phyloP scores from a whole-genome alignment of 208 protist genomes.

The Herpetomonas samuelpessoai region DNA sequence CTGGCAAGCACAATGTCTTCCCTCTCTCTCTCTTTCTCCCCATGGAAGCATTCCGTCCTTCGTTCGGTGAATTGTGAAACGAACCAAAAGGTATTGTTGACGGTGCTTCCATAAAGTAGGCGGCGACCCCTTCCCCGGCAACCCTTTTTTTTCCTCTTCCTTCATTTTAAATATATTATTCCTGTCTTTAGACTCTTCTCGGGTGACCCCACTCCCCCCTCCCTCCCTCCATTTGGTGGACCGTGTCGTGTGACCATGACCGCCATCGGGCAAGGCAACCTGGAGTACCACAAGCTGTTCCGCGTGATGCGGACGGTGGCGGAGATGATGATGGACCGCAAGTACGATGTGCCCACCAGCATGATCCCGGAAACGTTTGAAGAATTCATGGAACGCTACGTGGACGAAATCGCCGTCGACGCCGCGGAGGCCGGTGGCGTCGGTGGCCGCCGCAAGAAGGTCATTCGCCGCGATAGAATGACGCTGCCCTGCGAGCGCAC shows the following conservation, averaged over 20 bases:
- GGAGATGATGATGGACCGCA: constrained; percentile 85
- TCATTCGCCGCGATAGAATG: constrained; percentile 81
- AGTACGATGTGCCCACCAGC: constrained; percentile 58
- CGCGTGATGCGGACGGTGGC: constrained; percentile 74
- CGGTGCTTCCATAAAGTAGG: too few species aligned
- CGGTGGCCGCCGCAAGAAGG: constrained; percentile 11
- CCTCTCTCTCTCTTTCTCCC: too few species aligned
- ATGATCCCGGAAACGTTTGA: constrained; percentile 48
- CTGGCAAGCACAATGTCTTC: too few species aligned
- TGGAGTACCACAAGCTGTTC: constrained; percentile 75
- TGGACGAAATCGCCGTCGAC: constrained; percentile 20
- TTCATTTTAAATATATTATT: too few species aligned
- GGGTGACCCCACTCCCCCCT: too few species aligned
- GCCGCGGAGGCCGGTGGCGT: neutral
- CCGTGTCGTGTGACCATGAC: constrained; percentile 35
- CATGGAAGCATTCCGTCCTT: too few species aligned
- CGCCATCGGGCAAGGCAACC: constrained; percentile 68
- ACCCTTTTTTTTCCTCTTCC: too few species aligned
- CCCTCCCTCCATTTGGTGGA: neutral
- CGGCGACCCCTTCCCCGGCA: too few species aligned
- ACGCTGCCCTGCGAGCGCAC: constrained; percentile 68
- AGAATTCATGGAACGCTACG: constrained; percentile 71
- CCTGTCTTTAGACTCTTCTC: too few species aligned
- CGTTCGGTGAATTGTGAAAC: too few species aligned
- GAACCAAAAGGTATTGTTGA: too few species aligned